Percentiles rank a stretch among this genome's conserved stretches.
Conservation (phyloP, 2,329 filamentous ascomycete genomes). For the Helminthosporium solani region DNA sequence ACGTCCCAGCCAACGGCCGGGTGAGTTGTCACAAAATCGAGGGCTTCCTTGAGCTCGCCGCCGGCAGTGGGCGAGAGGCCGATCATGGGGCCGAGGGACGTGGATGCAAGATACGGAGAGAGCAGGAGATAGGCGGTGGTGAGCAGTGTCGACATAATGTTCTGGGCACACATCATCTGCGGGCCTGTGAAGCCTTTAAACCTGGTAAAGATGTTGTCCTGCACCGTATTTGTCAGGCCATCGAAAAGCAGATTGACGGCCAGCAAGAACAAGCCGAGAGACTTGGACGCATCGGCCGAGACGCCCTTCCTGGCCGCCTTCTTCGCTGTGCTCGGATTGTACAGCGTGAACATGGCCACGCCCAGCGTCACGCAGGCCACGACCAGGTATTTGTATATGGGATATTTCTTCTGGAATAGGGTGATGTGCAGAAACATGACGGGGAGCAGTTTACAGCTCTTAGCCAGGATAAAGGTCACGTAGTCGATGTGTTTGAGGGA, state of each 20-base stretch:
- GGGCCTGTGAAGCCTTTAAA: constrained; percentile 83
- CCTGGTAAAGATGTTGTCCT: constrained; percentile 83
- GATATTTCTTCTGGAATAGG: constrained; percentile 84
- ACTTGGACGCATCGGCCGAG: constrained; percentile 62
- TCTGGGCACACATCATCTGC: constrained; percentile 99
- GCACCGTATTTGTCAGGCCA: constrained; percentile 91
- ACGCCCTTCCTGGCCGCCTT: constrained; percentile 49
- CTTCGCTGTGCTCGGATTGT: constrained; percentile 56
- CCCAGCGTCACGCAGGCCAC: constrained; percentile 87
- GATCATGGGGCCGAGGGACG: constrained; percentile 44
- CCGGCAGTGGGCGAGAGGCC: constrained; percentile 48
- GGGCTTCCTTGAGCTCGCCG: constrained; percentile 76
- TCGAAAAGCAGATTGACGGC: constrained; percentile 92
- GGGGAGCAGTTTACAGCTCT: constrained; percentile 97
- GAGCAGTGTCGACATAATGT: constrained; percentile 78
- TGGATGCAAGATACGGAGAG: constrained; percentile 76
- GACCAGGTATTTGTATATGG: constrained; percentile 94
- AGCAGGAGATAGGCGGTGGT: constrained; percentile 75
- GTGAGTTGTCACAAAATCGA: constrained; percentile 77
- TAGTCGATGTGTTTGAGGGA: constrained; percentile 93
- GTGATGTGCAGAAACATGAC: constrained; percentile 97
- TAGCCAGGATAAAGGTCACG: constrained; percentile 94
- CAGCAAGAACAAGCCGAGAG: constrained; percentile 81
- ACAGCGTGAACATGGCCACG: constrained; percentile 92
- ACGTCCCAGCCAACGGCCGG: constrained; percentile 85